Percentiles rank a stretch among this genome's conserved stretches.
Conservation (phyloP, 2,329 filamentous ascomycete genomes). For the Drechslerella stenobrocha region DNA sequence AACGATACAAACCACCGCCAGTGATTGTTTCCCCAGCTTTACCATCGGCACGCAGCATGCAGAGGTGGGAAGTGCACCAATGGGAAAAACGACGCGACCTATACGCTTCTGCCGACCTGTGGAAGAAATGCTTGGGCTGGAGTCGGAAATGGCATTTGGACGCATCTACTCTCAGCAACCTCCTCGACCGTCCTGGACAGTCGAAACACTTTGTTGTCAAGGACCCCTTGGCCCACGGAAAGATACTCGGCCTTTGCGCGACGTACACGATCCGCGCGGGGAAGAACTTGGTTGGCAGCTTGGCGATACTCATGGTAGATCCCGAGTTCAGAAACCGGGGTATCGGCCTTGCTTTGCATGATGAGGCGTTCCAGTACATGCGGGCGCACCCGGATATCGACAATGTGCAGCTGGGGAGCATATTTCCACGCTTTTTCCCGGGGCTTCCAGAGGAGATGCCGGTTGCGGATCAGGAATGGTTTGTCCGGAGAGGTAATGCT, state of each 20-base stretch:
- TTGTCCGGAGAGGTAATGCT: conserved; percentile 50
- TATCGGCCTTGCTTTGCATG: conserved; percentile 53
- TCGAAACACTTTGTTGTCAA: conserved; percentile 53
- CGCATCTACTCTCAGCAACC: conserved; percentile 52
- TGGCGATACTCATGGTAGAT: conserved; percentile 53
- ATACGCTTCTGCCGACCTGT: conserved; percentile 53
- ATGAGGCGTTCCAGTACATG: conserved; percentile 52
- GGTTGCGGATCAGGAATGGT: conserved; percentile 52
- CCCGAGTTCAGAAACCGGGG: conserved; percentile 51
- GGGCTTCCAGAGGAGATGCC: conserved; percentile 52
- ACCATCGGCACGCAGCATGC: conserved; percentile 5
- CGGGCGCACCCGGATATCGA: conserved; percentile 50
- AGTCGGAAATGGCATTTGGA: conserved; percentile 53
- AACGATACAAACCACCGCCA: conserved; percentile 47
- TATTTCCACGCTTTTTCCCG: conserved; percentile 53
- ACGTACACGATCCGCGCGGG: conserved; percentile 52
- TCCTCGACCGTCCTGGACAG: conserved; percentile 52
- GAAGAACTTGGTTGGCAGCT: conserved; percentile 52
- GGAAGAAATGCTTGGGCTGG: conserved; percentile 53
- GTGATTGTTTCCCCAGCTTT: conserved; percentile 19
- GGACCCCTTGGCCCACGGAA: conserved; percentile 50
- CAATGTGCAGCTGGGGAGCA: conserved; percentile 53
- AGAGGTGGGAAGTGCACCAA: conserved; percentile 52
- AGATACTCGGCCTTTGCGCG: conserved; percentile 52
- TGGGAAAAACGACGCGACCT: conserved; percentile 53